Evolutionary conservation across 176 grass and related monocot species (phyloP), one percentile per base, ranked within the genome.

Genomic region (Oryza punctata): DNA sequence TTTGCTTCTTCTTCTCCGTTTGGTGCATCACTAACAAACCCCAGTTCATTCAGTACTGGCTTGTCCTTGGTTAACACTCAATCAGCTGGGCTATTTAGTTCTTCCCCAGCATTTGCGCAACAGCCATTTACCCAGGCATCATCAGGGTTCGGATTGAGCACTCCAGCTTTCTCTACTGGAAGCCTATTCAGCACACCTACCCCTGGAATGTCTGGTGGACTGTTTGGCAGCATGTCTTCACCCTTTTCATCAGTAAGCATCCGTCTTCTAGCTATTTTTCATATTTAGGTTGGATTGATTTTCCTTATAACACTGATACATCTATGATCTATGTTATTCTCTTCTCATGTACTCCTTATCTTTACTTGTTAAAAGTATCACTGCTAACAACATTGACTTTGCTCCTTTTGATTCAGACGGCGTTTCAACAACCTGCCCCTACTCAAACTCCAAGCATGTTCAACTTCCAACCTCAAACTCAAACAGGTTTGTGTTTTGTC

Each of bases 51-150:
- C 72, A 82, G 61, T 75, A 67, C 76, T 80, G 86, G 78, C 63
- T 30, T 79, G 52, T 76, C 73, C 23, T 85, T 86, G 30, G 63
- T 45, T 21, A 88, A 69, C 72, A 91, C 93, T 87, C 96, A 91
- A 85, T 72, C 95, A 74, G 87, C 85, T 38, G 92, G 92, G 64
- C 57, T 91, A 33, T 91, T 94, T 85, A 73, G 77, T 44, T 75
- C 94, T 19, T 77, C 90, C 38, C 71, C 88, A 50, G 40, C 90
- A 26, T 91, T 88, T 77, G 45, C 24, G 35, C 88, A 83, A 75
- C 82, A 69, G 26, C 65, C 87, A 21, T 90, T 90, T 67, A 79
- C 73, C 52, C 87, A 90, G 70, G 78, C 87, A 71, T 80, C 75
- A 40, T 65, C 79, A 35, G 87, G 87, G n/a, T 94, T 88, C 76